A percentile compares a stretch with the other conserved stretches of the same genome.
Conservation (phyloP, 345 rosid species). For the Acer campestre region DNA sequence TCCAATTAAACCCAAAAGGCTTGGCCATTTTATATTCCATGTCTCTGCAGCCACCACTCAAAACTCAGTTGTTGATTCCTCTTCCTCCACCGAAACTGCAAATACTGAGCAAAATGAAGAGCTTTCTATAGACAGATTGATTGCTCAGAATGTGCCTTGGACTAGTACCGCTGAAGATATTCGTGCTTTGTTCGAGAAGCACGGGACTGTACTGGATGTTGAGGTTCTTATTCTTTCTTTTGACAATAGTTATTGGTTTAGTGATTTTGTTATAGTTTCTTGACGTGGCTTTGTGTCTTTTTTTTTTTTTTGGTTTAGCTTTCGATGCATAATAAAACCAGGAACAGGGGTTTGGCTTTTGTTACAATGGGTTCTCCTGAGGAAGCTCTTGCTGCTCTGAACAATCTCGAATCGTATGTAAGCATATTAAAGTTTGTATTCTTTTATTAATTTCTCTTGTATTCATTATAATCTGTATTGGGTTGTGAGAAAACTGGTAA, state of each 20-base stretch:
- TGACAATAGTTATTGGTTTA: neutral
- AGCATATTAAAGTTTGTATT: conserved; percentile 21
- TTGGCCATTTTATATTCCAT: conserved; percentile 24
- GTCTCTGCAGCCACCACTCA: conserved; percentile 44
- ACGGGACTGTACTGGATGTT: conserved; percentile 69
- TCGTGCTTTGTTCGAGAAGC: conserved; percentile 71
- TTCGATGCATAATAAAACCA: conserved; percentile 71
- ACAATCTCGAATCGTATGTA: conserved; percentile 60
- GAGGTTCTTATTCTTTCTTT: conserved; percentile 46
- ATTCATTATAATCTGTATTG: neutral
- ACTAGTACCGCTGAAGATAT: conserved; percentile 68
- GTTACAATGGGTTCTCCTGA: conserved; percentile 76
- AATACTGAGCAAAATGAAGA: conserved; percentile 40
- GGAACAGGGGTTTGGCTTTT: conserved; percentile 78
- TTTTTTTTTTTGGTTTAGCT: conserved; percentile 46
- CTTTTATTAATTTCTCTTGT: conserved; percentile 1
- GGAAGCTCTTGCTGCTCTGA: conserved; percentile 66
- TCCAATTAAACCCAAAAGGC: conserved; percentile 30
- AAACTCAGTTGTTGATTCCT: conserved; percentile 33
- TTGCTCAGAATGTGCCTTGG: conserved; percentile 85
- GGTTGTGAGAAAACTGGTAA: neutral
- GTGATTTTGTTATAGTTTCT: conserved; percentile 5
- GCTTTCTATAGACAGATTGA: conserved; percentile 54
- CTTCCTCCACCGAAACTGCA: conserved; percentile 16
- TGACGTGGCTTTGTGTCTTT: conserved; percentile 19